These are phyloP conservation scores for Lipomyces chichibuensis DNA, from an alignment of 805 yeast genomes.

Conservation along the genomic window DNA sequence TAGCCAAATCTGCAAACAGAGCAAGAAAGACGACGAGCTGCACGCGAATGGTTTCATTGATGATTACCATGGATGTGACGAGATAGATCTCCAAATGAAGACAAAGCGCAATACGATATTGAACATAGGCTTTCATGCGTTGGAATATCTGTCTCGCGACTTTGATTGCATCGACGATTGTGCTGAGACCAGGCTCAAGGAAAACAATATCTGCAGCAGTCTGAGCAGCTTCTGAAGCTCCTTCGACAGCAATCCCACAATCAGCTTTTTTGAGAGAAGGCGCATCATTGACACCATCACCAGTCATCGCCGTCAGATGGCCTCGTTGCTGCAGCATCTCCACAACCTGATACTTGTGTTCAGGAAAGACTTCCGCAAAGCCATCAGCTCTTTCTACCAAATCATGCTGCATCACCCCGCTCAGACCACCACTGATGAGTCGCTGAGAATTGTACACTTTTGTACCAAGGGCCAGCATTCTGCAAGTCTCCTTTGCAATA, in stretches of 20 bases:
- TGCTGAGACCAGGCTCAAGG: slow-evolving; percentile 70
- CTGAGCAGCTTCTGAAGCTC: slow-evolving; percentile 50
- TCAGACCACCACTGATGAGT: slow-evolving; percentile 74
- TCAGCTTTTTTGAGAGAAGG: slow-evolving; percentile 69
- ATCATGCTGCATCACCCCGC: slow-evolving; percentile 66
- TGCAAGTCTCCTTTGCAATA: slow-evolving; percentile 97
- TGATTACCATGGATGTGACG: slow-evolving; percentile 94
- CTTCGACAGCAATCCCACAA: slow-evolving; percentile 80
- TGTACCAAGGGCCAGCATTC: slow-evolving; percentile 95
- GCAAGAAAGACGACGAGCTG: slow-evolving; percentile 94
- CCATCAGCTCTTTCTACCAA: slow-evolving; percentile 90
- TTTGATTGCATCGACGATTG: slow-evolving; percentile 78
- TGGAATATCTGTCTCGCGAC: slow-evolving; percentile 97
- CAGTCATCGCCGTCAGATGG: slow-evolving; percentile 67
- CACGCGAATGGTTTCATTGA: slow-evolving; percentile 82
- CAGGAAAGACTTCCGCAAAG: slow-evolving; percentile 74
- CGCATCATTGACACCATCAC: slow-evolving; percentile 69
- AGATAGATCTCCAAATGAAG: slow-evolving; percentile 92
- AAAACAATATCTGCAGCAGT: slow-evolving; percentile 51
- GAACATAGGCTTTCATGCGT: slow-evolving; percentile 98
- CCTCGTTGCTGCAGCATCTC: slow-evolving; percentile 65
- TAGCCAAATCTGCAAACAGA: slow-evolving; percentile 95
- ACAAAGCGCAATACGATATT: slow-evolving; percentile 95
- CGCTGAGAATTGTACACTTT: slow-evolving; percentile 96
- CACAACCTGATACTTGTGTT: slow-evolving; percentile 66